Conservation (phyloP, 768 basidiomycete species). For the Lactarius indigo region DNA sequence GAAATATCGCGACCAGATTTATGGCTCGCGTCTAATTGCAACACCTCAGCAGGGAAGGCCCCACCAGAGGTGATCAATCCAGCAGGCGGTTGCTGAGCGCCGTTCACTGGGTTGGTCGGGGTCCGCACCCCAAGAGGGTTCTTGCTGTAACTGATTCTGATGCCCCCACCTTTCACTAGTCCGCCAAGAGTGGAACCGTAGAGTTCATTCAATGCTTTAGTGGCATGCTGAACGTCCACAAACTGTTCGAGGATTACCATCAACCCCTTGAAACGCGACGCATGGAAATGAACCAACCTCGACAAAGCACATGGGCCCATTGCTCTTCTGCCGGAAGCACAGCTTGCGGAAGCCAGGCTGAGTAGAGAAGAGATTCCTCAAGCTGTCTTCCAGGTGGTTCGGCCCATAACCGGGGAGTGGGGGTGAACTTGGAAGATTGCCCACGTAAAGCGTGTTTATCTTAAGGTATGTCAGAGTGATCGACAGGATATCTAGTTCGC, state of each 20-base stretch:
- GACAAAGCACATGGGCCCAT: slow-evolving; percentile 99
- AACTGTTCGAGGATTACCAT: slow-evolving; percentile 50
- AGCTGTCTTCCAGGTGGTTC: slow-evolving; percentile 80
- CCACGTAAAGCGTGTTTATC: slow-evolving; percentile 99
- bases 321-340: slow-evolving; percentile 93
- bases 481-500: neutral
- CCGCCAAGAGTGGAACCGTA: slow-evolving; percentile 91
- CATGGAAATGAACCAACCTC: slow-evolving; percentile 52
- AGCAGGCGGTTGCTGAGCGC: slow-evolving; percentile 30
- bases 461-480: slow-evolving; percentile 30
- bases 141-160: slow-evolving; percentile 96
- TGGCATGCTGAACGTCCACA: slow-evolving; percentile 81
- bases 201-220: slow-evolving; percentile 82
- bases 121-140: slow-evolving; percentile 94
- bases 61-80: slow-evolving; percentile 17
- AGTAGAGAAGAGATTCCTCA: slow-evolving; percentile 75
- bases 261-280: neutral
- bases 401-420: slow-evolving; percentile 68
- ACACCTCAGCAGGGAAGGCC: slow-evolving; percentile 19
- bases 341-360: slow-evolving; percentile 87
- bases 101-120: slow-evolving; percentile 48
- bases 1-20: slow-evolving; percentile 30
- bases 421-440: slow-evolving; percentile 85
- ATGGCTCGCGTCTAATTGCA: slow-evolving; percentile 27
- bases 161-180: slow-evolving; percentile 91